These are phyloP conservation scores for Crithidia expoeki DNA, from an alignment of 208 protist genomes.

Conservation along the genomic window DNA sequence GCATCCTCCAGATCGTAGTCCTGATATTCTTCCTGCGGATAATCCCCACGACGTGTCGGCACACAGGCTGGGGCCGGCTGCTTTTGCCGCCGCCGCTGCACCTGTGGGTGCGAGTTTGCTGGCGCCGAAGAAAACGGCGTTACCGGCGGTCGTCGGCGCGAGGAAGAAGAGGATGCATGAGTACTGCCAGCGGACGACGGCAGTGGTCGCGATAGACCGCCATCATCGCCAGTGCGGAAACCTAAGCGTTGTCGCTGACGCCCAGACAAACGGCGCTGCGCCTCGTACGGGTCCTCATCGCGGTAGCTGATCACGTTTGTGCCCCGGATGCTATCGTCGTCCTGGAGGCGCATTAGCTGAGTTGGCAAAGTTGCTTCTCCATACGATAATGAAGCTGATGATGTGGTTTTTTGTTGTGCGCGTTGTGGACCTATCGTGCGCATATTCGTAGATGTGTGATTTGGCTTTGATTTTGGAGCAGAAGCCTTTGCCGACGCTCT, in stretches of 20 bases:
- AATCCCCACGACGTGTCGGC: background rate
- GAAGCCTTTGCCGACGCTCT: too few relatives aligned
- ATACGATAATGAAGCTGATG: too few relatives aligned
- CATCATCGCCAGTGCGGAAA: conserved; percentile 4
- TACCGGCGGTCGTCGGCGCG: conserved; percentile 4
- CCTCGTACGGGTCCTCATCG: conserved; percentile 3
- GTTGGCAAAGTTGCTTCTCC: too few relatives aligned
- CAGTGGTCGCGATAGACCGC: background rate
- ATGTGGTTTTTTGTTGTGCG: too few relatives aligned
- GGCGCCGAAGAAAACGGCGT: conserved; percentile 8
- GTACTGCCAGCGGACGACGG: background rate
- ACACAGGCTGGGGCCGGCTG: background rate
- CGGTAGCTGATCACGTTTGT: background rate
- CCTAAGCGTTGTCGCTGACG: conserved; percentile 1
- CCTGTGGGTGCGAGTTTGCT: background rate
- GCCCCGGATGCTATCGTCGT: background rate
- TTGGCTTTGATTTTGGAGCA: too few relatives aligned
- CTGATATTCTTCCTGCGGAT: background rate
- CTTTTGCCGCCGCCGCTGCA: background rate
- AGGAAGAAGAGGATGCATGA: background rate
- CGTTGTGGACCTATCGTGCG: too few relatives aligned
- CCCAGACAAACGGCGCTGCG: conserved; percentile 1
- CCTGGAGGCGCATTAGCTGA: too few relatives aligned
- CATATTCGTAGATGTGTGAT: too few relatives aligned
- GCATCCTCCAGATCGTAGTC: background rate